Conservation (phyloP, 2,329 filamentous ascomycete species). For the Canariomyces notabilis region DNA sequence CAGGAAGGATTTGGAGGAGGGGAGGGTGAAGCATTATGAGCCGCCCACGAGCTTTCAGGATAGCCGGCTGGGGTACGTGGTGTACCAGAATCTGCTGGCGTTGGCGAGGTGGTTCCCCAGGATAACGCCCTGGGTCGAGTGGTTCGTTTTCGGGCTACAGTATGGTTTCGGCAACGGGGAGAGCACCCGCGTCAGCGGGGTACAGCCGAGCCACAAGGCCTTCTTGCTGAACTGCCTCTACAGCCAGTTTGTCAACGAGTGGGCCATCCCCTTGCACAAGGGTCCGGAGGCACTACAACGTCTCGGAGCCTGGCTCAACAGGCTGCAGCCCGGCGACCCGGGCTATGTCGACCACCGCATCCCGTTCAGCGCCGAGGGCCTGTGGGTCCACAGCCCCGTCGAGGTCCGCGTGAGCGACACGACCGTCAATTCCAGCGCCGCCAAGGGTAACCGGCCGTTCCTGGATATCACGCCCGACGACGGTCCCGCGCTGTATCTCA, state of each 20-base stretch:
- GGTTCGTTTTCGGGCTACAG: slow-evolving; percentile 96
- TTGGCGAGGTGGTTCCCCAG: slow-evolving; percentile 71
- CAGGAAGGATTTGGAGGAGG: slow-evolving; percentile 41
- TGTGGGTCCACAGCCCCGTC: slow-evolving; percentile 73
- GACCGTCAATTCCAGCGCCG: slow-evolving; percentile 32
- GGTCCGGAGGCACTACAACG: slow-evolving; percentile 83
- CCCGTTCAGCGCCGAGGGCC: slow-evolving; percentile 60
- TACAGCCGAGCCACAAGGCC: slow-evolving; percentile 74
- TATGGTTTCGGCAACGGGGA: slow-evolving; percentile 71
- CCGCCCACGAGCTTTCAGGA: slow-evolving; percentile 75
- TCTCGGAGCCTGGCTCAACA: slow-evolving; percentile 80
- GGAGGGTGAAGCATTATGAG: slow-evolving; percentile 35
- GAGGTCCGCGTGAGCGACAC: slow-evolving; percentile 73
- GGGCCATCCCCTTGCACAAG: slow-evolving; percentile 81
- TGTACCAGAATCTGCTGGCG: slow-evolving; percentile 89
- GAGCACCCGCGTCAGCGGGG: slow-evolving; percentile 61
- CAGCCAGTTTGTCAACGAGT: slow-evolving; percentile 98
- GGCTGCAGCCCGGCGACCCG: slow-evolving; percentile 50
- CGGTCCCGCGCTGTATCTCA: slow-evolving; percentile 70
- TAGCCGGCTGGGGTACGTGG: slow-evolving; percentile 72
- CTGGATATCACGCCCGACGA: slow-evolving; percentile 59
- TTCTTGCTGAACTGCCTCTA: slow-evolving; percentile 96
- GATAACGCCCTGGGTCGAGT: slow-evolving; percentile 83
- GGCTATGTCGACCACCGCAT: slow-evolving; percentile 57
- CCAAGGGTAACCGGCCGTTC: slow-evolving; percentile 26